Evolutionary conservation across 2,329 filamentous ascomycete species (phyloP), one percentile per base, ranked within the genome.

Genomic region (Fusarium sp.): DNA sequence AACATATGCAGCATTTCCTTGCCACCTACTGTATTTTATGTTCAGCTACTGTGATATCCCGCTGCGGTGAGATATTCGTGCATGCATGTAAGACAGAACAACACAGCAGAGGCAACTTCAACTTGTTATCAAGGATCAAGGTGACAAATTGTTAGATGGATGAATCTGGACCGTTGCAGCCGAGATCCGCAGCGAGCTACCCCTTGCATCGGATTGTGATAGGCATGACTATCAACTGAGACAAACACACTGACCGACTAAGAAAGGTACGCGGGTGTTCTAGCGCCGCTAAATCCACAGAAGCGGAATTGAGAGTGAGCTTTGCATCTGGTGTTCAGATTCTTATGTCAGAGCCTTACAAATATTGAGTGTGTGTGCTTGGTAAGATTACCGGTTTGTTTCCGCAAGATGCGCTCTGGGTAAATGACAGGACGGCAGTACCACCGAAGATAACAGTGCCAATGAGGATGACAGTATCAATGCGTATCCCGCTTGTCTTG

Each of bases 161-260:
- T 51, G 12, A 29, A 32, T 32, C 20, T 25, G 25, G 27, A 32
- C 32, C 43, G 32, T 57, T 56, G 30, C 11, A 38, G 44, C 44
- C 46, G 29, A 48, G n/a, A 62, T n/a, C 24, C 30, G 22, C 27
- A 32, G 16, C 44, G 32, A 51, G 24, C 20, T 30, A 13, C 55
- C 62, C 63, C 63, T 66, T 67, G 62, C 63, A 66, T 41, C 49
- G 49, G 49, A 53, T 66, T 67, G 61, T 52, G 62, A 65, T 65
- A 67, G 48, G 22, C 15, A 46, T 25, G 7, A 38, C 16, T 47
- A 30, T 52, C 43, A 66, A 62, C 66, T 66, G 56, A 62, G 57
- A 67, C 65, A 67, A 18, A 52, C 63, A 63, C 64, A 57, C 34
- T 59, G 51, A 51, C 63, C n/a, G 65, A 45, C 48, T 38, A 51